These are phyloP conservation scores for Anthoceros angustus DNA, from an alignment of 225 moss, liverwort and hornwort genomes.

Conservation along the genomic window DNA sequence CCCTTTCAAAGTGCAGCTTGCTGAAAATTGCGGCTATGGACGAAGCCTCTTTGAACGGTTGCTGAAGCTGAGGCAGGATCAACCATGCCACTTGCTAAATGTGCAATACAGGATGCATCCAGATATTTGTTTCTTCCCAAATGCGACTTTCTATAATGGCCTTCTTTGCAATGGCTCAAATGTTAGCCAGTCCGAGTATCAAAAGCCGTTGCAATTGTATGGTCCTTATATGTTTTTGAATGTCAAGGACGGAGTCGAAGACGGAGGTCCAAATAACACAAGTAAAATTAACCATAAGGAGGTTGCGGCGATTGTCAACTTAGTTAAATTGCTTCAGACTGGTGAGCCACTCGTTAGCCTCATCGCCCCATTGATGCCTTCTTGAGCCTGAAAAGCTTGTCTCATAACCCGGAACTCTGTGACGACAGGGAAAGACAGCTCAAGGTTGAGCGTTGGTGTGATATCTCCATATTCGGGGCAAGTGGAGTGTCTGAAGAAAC, in stretches of 20 bases:
- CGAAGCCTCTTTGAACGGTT: conserved; percentile 37
- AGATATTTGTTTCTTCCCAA: conserved; percentile 27
- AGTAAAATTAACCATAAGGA: conserved; percentile 24
- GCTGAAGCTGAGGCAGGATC: conserved; percentile 15
- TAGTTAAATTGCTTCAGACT: conserved; percentile 18
- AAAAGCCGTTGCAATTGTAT: conserved; percentile 28
- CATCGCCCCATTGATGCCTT: not conserved
- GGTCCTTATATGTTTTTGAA: conserved; percentile 34
- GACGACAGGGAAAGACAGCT: conserved; percentile 11
- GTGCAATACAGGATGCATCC: conserved; percentile 36
- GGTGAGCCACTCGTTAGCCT: conserved; percentile 19
- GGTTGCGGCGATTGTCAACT: conserved; percentile 23
- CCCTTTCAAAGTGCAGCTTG: conserved; percentile 17
- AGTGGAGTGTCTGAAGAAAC: conserved; percentile 26
- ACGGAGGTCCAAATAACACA: conserved; percentile 12
- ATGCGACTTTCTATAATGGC: conserved; percentile 22
- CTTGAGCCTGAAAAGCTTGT: not conserved
- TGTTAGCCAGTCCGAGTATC: conserved; percentile 17
- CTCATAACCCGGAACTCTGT: not conserved
- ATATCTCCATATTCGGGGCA: conserved; percentile 43
- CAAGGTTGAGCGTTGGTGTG: conserved; percentile 30
- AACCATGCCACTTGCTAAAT: conserved; percentile 21
- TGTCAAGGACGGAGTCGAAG: conserved; percentile 28
- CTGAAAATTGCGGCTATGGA: conserved; percentile 16
- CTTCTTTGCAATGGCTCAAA: conserved; percentile 18